Base-by-base conservation (phyloP, 2,329 filamentous ascomycete species). In the Botrytis elliptica region DNA sequence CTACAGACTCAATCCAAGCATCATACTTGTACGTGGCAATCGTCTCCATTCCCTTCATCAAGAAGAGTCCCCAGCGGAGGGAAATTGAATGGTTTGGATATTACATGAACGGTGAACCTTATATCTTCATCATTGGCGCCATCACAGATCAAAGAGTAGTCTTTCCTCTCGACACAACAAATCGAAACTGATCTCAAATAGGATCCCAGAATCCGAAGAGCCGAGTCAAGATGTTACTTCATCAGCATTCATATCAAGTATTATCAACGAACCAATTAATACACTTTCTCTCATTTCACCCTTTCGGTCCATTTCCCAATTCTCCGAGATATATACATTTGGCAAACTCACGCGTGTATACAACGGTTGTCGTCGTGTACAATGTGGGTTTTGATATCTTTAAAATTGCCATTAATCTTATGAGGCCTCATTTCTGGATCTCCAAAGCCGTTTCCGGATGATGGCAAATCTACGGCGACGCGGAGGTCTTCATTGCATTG, bases 401-500 rank as follows among this genome's bases (percentile, higher is more conserved):
- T 67, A 38, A 67, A 38, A 67, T 67, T 67, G 33, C 44, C 20
- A 20, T 67, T 67, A 67, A 67, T 67, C 40, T 67, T 8, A 55
- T 29, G 20, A 29, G 5, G n/a, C 33, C 38, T 55, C 65, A 22
- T 55, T 67, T 40, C 33, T 40, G 46, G 6, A 29, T 36, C 6
- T 40, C 20, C 25, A 10, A 40, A 22, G 1, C 64, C 22, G 25
- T 49, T 49, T 66, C 29, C 44, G 64, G 29, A 49, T 36, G 8
- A 6, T 66, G 64, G 42, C 44, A 8, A 49, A 66, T 66, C 44
- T 38, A 10, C 64, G 42, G 64, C 44, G 20, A 38, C 44, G n/a
- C 10, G 33, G 42, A 36, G 42, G 29, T n/a, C 38, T 44, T 40
- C 36, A 40, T 16, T 8, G 36, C 40, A 38, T 25, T 22, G n/a